Conservation (phyloP, 176 grass and related monocot genomes). For the Phoenix dactylifera region DNA sequence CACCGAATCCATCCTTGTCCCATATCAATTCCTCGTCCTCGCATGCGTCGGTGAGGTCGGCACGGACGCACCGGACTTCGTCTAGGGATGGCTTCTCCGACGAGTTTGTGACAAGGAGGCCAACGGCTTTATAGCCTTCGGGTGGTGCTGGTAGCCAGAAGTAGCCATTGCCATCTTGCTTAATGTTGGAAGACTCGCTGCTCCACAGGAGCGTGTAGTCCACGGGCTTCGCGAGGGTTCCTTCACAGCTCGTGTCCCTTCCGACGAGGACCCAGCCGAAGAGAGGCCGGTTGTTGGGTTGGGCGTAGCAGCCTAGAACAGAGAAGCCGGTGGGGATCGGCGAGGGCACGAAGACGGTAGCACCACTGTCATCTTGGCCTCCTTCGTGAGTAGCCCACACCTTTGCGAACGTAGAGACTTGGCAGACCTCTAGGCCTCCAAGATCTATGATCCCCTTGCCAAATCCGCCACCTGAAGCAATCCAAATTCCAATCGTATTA, state of each 20-base stretch:
- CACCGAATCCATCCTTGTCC: conserved; percentile 49
- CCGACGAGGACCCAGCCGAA: conserved; percentile 54
- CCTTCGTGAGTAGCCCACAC: conserved; percentile 58
- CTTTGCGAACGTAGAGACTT: conserved; percentile 47
- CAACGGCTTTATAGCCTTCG: conserved; percentile 30
- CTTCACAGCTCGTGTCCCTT: conserved; percentile 12
- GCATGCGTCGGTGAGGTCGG: conserved; percentile 54
- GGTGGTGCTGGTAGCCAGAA: conserved; percentile 58
- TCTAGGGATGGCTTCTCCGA: conserved; percentile 39
- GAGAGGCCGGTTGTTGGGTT: conserved; percentile 59
- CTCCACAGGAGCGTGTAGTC: conserved; percentile 62
- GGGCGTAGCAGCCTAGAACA: conserved; percentile 56
- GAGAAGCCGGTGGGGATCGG: conserved; percentile 46
- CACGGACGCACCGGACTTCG: conserved; percentile 47
- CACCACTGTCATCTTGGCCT: conserved; percentile 43
- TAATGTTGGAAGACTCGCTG: conserved; percentile 30
- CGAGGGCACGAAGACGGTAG: conserved; percentile 54
- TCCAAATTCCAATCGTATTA: neutral
- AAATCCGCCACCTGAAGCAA: conserved; percentile 50
- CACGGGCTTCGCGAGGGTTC: conserved; percentile 29
- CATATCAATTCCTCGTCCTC: conserved; percentile 48
- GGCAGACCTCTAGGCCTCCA: conserved; percentile 39
- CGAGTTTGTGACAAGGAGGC: conserved; percentile 38
- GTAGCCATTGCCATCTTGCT: conserved; percentile 36
- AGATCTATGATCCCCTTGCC: conserved; percentile 55